Conservation (phyloP, 2,329 filamentous ascomycete genomes). For the Stachybotrys chartarum region DNA sequence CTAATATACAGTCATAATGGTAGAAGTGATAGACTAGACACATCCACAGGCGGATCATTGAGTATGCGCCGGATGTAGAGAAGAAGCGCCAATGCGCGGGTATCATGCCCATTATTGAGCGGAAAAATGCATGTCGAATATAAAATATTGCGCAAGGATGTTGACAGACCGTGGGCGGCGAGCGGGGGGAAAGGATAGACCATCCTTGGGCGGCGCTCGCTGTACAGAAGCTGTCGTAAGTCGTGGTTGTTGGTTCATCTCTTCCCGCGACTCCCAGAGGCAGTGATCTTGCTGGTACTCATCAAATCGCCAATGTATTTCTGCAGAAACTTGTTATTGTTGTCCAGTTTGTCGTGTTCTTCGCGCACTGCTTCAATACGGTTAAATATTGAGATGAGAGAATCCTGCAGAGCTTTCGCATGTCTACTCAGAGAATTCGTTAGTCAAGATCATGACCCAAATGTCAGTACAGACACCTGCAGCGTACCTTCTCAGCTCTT, state of each 20-base stretch:
- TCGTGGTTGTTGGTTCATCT: slow-evolving; percentile 32
- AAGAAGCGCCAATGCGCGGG: slow-evolving; percentile 11
- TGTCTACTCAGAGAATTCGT: slow-evolving; percentile 49
- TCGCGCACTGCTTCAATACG: slow-evolving; percentile 90
- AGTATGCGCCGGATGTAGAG: not conserved
- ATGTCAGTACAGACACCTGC: not conserved
- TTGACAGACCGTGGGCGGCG: not conserved
- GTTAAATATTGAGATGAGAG: slow-evolving; percentile 81
- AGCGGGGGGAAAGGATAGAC: no score
- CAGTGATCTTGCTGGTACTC: slow-evolving; percentile 70
- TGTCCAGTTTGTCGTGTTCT: slow-evolving; percentile 94
- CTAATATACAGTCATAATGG: not conserved
- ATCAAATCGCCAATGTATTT: slow-evolving; percentile 97
- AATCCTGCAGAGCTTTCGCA: slow-evolving; percentile 81
- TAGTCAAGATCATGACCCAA: slow-evolving; percentile 3
- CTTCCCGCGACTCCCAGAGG: slow-evolving; percentile 43
- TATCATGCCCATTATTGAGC: slow-evolving; percentile 18
- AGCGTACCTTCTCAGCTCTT: slow-evolving; percentile 51
- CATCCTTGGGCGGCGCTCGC: no score
- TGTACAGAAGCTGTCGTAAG: no score
- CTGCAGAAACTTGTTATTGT: slow-evolving; percentile 93
- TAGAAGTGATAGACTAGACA: not conserved
- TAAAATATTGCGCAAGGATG: not conserved
- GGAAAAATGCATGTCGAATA: slow-evolving; percentile 13
- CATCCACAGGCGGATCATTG: not conserved